Conservation (phyloP, 208 protist species). For the Porcisia deanei region DNA sequence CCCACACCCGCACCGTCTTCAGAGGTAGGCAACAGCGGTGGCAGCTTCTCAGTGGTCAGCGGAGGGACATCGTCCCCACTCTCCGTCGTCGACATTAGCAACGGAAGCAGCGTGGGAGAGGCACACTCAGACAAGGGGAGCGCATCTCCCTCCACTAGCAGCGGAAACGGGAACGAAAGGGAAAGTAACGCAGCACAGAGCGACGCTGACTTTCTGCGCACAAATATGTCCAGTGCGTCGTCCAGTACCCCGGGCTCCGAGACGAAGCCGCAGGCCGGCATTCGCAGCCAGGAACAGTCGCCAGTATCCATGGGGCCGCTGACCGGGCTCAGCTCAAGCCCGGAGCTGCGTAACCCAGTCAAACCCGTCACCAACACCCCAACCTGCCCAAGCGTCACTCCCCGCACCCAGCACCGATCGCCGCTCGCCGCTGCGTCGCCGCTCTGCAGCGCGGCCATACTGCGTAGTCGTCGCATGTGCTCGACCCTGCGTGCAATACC, state of each 20-base stretch:
- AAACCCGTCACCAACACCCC: not conserved
- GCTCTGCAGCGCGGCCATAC: not conserved
- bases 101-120: not conserved
- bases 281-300: not conserved
- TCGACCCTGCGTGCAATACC: slow-evolving; percentile 16
- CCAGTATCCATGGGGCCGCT: not conserved
- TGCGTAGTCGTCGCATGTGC: not conserved
- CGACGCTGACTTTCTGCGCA: slow-evolving; percentile 24
- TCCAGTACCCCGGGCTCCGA: not conserved
- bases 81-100: not conserved
- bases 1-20: not conserved
- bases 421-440: slow-evolving; percentile 3
- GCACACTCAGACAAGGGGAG: not conserved
- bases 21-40: not conserved
- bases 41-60: not conserved
- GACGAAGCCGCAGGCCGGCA: not conserved
- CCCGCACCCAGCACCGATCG: slow-evolving; percentile 4
- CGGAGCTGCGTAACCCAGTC: slow-evolving; percentile 13
- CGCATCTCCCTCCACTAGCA: not conserved
- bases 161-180: not conserved
- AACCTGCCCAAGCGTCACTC: not conserved
- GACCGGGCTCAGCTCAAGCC: slow-evolving; percentile 22
- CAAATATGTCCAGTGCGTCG: slow-evolving; percentile 9
- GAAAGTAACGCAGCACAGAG: not conserved
- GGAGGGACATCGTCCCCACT: not conserved